These are phyloP conservation scores for Nematocida ausubeli DNA, from an alignment of 371 early-diverging fungal genomes.

Conservation along the genomic window DNA sequence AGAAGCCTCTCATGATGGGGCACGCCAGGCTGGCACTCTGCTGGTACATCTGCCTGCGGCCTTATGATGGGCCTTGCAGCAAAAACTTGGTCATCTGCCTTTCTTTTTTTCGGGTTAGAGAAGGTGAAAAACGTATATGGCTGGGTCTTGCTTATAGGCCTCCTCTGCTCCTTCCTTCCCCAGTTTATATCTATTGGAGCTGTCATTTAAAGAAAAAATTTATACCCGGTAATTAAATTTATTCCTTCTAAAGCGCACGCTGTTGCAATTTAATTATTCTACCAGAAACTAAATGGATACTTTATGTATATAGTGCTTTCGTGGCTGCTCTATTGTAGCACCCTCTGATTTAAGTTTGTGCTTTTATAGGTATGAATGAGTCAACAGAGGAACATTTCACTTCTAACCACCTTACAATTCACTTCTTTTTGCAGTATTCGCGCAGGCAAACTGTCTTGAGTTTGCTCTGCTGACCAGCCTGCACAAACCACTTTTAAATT, in stretches of 20 bases:
- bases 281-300: neutral
- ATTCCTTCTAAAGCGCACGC: too few relatives aligned
- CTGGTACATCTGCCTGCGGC: slow-evolving; percentile 1
- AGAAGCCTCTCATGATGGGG: slow-evolving; percentile 16
- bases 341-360: slow-evolving; percentile 43
- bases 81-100: neutral
- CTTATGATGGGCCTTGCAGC: neutral
- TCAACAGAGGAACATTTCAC: slow-evolving; percentile 54
- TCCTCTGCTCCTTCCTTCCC: slow-evolving; percentile 24
- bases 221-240: neutral
- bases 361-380: slow-evolving; percentile 43
- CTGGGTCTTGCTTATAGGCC: slow-evolving; percentile 26
- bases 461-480: too few relatives aligned
- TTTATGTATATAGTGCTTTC: neutral
- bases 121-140: slow-evolving; percentile 12
- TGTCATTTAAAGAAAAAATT: slow-evolving; percentile 11
- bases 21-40: neutral
- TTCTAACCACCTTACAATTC: neutral
- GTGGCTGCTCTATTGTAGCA: neutral
- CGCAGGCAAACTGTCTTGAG: too few relatives aligned
- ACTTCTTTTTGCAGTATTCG: neutral
- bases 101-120: slow-evolving; percentile 17
- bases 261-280: too few relatives aligned
- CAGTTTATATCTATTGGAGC: slow-evolving; percentile 45
- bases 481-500: too few relatives aligned